Percentiles rank a stretch among this genome's conserved stretches.
Evolutionary conservation across 2,329 filamentous ascomycete species (phyloP).

Genomic region (Colletotrichum euphorbiae): DNA sequence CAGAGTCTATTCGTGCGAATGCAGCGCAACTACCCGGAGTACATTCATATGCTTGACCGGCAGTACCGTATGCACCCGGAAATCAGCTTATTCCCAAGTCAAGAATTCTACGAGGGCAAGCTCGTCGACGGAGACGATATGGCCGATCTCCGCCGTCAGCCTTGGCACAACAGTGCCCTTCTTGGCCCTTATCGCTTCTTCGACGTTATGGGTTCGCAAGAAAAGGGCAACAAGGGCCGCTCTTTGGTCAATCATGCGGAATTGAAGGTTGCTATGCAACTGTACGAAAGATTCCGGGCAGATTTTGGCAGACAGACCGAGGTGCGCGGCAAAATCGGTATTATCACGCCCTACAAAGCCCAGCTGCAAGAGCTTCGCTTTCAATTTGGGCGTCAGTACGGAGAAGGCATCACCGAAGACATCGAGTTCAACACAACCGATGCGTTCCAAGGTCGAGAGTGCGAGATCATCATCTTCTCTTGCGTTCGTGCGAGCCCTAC

Average conservation of each 20-base stretch:
- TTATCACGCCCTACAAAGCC: slow-evolving; percentile 98
- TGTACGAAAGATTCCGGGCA: slow-evolving; percentile 82
- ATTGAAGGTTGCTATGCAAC: slow-evolving; percentile 83
- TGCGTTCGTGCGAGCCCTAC: slow-evolving; percentile 94
- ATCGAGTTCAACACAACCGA: slow-evolving; percentile 99
- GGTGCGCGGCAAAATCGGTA: slow-evolving; percentile 86
- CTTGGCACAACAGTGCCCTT: slow-evolving; percentile 86
- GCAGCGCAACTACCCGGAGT: slow-evolving; percentile 89
- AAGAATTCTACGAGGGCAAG: slow-evolving; percentile 90
- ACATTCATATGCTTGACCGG: slow-evolving; percentile 94
- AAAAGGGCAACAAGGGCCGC: slow-evolving; percentile 82
- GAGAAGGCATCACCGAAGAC: slow-evolving; percentile 77
- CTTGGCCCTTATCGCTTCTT: slow-evolving; percentile 97
- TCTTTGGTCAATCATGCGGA: slow-evolving; percentile 92
- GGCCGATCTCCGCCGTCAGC: slow-evolving; percentile 77
- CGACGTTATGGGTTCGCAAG: slow-evolving; percentile 90
- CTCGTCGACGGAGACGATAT: slow-evolving; percentile 89
- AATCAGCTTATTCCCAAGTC: slow-evolving; percentile 91
- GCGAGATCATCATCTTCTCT: slow-evolving; percentile 98
- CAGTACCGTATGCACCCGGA: slow-evolving; percentile 99
- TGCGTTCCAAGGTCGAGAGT: slow-evolving; percentile 96
- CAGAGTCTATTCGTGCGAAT: slow-evolving; percentile 98
- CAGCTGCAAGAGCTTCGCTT: slow-evolving; percentile 84
- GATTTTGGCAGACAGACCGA: slow-evolving; percentile 75
- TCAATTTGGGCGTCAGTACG: slow-evolving; percentile 79